Evolutionary conservation across 176 grass and related monocot genomes (phyloP).

Genomic region (Luzula sylvatica): DNA sequence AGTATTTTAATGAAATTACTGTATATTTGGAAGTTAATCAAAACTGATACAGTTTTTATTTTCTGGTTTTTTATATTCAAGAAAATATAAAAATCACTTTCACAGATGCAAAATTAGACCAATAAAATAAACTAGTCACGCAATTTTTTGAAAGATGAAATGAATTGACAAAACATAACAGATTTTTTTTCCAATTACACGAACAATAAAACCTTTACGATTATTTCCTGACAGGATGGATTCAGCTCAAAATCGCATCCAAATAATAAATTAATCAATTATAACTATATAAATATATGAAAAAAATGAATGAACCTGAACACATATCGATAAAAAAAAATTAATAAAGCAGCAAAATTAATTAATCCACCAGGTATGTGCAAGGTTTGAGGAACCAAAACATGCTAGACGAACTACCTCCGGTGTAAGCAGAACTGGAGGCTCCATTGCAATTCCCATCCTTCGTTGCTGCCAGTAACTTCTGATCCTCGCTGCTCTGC

Average conservation of each 20-base stretch:
- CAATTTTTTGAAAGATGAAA: constrained; percentile 6
- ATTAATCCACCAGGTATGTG: constrained; percentile 59
- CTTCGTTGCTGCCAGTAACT: constrained; percentile 39
- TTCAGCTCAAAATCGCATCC: constrained; percentile 5
- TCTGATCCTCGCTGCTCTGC: constrained; percentile 39
- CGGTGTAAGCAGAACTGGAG: constrained; percentile 33
- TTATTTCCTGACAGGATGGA: constrained; percentile 15
- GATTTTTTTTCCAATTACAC: not conserved
- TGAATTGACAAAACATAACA: constrained; percentile 3
- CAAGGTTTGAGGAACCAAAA: constrained; percentile 99
- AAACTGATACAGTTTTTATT: too few relatives aligned
- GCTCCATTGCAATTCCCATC: constrained; percentile 32
- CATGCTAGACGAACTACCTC: constrained; percentile 55
- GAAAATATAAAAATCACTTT: too few relatives aligned
- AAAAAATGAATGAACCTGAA: not conserved
- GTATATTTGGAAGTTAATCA: too few relatives aligned
- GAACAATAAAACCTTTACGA: not conserved
- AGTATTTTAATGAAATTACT: too few relatives aligned
- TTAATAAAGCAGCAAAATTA: not conserved
- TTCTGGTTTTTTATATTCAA: too few relatives aligned
- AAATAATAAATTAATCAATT: constrained; percentile 25
- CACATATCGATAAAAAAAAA: constrained; percentile 13
- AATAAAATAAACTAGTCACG: not conserved
- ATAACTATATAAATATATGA: constrained; percentile 16
- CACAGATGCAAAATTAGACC: not conserved